Base-by-base conservation (phyloP, 805 yeast species). In the Ascoidea rubescens region DNA sequence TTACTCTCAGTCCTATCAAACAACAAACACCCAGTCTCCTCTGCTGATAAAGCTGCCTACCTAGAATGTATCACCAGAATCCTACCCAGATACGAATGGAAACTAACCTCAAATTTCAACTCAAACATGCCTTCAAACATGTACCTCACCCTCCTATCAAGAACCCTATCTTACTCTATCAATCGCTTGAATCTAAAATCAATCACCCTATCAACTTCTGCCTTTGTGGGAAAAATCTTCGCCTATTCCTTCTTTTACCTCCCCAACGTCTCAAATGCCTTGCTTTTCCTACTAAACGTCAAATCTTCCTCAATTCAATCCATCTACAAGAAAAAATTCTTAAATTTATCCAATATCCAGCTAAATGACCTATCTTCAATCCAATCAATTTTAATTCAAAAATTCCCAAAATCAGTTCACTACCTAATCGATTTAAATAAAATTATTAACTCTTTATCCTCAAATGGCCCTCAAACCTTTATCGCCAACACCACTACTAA, bases 191-290 rank as follows among this genome's bases (percentile, higher is more conserved):
- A 69, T 51, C 55, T 70, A 49, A 78, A 78, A 56, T 66, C 65
- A 30, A 63, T 73, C 10, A 31, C 54, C 6, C 61, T 77, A n/a
- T 69, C 80, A 8, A 64, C 72, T 7, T 65, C 73, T 42, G 82
- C 85, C 1, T 80, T 81, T 55, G 69, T 78, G 30, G 87, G 87
- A 1, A 82, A 82, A 62, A 70, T 78, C 2, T 79, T 80, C 64
- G 82, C 84, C 0, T 72, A 72, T 59, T 60, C 77, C 10, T 81
- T 73, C 54, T 71, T 75, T 58, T 62, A 71, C 51, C 58, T 81
- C 4, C 75, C 76, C 1, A 64, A 72, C 16, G 77, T 78, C 14
- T 71, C 78, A 17, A 67, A 67, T 48, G 79, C 83, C 1, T 62
- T 82, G 45, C 60, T 80, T 48, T 82, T 82, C 56, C 60, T 80